Percentiles rank a stretch among this genome's conserved stretches.
These are phyloP conservation scores for Pythium diclinum DNA, from an alignment of 352 stramenopile species.

Conservation along the genomic window DNA sequence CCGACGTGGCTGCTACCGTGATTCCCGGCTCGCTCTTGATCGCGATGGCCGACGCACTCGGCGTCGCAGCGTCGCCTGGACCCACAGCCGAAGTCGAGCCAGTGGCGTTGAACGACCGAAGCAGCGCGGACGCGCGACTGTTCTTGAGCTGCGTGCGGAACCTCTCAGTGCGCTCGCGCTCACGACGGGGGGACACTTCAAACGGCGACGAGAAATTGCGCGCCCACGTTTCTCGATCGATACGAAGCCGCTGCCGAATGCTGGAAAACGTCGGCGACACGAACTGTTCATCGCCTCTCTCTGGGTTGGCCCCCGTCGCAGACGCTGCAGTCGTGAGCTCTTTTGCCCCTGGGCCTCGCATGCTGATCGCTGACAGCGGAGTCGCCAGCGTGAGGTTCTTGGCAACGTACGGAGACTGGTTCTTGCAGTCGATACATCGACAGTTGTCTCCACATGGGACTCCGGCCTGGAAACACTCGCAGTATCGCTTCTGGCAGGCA, in stretches of 20 bases:
- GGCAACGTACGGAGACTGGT: constrained; percentile 49
- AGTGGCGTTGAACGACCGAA: constrained; percentile 21
- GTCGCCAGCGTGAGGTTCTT: constrained; percentile 20
- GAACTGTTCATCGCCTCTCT: constrained; percentile 31
- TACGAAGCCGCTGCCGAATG: constrained; percentile 54
- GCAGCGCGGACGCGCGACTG: constrained; percentile 25
- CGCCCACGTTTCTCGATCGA: constrained; percentile 65
- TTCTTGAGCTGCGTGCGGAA: constrained; percentile 46
- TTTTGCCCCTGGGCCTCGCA: constrained; percentile 26
- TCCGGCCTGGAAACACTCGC: constrained; percentile 94
- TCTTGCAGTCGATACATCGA: constrained; percentile 88
- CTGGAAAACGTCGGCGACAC: constrained; percentile 57
- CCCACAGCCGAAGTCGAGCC: neutral
- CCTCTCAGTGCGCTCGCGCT: constrained; percentile 49
- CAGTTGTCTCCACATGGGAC: constrained; percentile 86
- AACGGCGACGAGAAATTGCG: constrained; percentile 71
- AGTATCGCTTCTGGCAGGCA: constrained; percentile 97
- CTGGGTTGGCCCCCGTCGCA: neutral
- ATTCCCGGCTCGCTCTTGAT: constrained; percentile 23
- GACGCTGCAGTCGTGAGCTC: constrained; percentile 31
- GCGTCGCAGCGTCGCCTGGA: neutral
- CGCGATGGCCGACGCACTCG: neutral
- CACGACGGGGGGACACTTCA: constrained; percentile 46
- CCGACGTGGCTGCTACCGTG: neutral
- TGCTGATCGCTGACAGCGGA: constrained; percentile 26